Evolutionary conservation across 139 green algal genomes (phyloP).

Genomic region (Volvox reticuliferus): DNA sequence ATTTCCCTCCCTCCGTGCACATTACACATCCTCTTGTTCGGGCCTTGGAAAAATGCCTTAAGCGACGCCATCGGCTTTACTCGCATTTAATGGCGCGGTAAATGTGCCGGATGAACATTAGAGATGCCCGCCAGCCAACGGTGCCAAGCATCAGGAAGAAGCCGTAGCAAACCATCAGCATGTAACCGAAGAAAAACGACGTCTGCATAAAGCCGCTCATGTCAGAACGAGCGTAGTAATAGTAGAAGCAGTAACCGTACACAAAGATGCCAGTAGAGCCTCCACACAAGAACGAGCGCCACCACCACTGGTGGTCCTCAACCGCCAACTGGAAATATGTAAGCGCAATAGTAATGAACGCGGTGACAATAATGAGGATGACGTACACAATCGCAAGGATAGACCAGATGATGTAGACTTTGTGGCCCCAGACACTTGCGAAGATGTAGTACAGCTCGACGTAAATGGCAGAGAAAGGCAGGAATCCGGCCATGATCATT

Average conservation of each 20-base stretch:
- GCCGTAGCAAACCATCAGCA: constrained; percentile 77
- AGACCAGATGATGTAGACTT: constrained; percentile 97
- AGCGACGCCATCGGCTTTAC: neutral
- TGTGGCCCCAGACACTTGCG: constrained; percentile 96
- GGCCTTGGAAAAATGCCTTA: neutral
- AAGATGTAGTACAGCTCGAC: constrained; percentile 99
- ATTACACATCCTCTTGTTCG: neutral
- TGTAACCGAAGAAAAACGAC: constrained; percentile 94
- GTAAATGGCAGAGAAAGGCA: constrained; percentile 98
- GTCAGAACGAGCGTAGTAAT: constrained; percentile 88
- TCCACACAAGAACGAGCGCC: constrained; percentile 93
- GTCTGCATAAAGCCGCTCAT: constrained; percentile 90
- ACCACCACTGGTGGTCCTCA: constrained; percentile 92
- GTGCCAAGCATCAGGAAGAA: constrained; percentile 89
- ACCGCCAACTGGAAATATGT: constrained; percentile 96
- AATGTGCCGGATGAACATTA: constrained; percentile 71
- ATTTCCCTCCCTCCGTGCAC: neutral
- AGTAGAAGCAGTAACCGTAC: constrained; percentile 98
- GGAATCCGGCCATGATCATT: constrained; percentile 95
- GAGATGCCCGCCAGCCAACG: constrained; percentile 89
- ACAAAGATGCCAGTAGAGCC: constrained; percentile 96
- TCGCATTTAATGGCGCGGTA: constrained; percentile 65
- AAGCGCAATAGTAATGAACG: constrained; percentile 96
- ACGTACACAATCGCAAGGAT: constrained; percentile 96
- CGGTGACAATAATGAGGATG: constrained; percentile 93